Conservation (phyloP, 106 monocot species). For the Xerophyta viscosa region DNA sequence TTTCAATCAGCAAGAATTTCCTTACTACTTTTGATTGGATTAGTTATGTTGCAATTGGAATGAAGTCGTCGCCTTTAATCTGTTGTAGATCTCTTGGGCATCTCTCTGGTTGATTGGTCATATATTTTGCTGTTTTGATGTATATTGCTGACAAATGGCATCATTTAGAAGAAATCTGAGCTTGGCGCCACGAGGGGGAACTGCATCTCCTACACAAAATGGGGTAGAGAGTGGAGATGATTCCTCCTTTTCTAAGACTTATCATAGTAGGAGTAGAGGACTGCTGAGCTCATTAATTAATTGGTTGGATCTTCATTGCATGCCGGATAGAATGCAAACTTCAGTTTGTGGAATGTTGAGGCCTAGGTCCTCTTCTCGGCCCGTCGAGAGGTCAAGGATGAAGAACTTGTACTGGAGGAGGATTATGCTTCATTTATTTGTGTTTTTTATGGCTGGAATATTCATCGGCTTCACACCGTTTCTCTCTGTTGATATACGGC, state of each 20-base stretch:
- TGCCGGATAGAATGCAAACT: constrained; percentile 11
- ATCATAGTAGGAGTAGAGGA: constrained; percentile 19
- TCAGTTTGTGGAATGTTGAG: constrained; percentile 15
- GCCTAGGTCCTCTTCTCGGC: constrained; percentile 17
- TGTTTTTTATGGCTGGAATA: constrained; percentile 53
- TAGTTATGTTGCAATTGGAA: no score
- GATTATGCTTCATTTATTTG: constrained; percentile 19
- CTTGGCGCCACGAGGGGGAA: constrained; percentile 30
- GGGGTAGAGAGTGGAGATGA: constrained; percentile 21
- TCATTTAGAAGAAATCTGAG: constrained; percentile 57
- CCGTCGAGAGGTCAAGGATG: constrained; percentile 28
- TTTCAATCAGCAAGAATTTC: no score
- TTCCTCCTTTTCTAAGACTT: constrained; percentile 32
- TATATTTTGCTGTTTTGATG: not conserved
- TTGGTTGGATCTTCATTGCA: constrained; percentile 13
- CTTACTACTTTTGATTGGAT: no score
- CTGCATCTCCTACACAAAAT: constrained; percentile 6
- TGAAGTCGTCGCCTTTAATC: no score
- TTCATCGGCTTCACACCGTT: constrained; percentile 49
- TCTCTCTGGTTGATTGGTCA: no score
- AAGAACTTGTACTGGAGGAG: constrained; percentile 28
- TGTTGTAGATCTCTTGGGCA: no score
- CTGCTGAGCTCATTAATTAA: constrained; percentile 22
- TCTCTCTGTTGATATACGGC: constrained; percentile 33
- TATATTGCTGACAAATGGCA: constrained; percentile 20